Percentiles rank a stretch among this genome's conserved stretches.
These are phyloP conservation scores for Angophora floribunda DNA, from an alignment of 345 rosid species.

Conservation along the genomic window DNA sequence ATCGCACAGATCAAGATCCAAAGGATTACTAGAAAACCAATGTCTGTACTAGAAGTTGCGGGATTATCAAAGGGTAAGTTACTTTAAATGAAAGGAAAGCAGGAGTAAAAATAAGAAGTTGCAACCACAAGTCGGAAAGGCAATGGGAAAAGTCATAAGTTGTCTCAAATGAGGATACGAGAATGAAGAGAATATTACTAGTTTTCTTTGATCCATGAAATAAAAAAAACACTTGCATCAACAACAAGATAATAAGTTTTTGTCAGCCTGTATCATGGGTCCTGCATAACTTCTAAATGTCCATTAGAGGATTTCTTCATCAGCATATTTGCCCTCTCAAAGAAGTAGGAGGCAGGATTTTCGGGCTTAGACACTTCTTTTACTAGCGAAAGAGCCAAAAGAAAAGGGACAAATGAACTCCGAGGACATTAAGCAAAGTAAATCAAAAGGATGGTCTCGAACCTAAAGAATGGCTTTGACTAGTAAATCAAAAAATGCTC, in stretches of 20 bases:
- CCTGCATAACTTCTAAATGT: neutral
- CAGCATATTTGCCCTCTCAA: neutral
- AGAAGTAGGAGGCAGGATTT: neutral
- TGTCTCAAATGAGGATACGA: too few species aligned
- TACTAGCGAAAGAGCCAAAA: neutral
- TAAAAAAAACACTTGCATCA: neutral
- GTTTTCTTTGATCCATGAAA: neutral
- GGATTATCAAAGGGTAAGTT: neutral
- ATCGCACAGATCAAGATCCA: neutral
- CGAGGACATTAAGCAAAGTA: fast-evolving
- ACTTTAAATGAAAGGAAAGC: neutral
- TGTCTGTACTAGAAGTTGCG: neutral
- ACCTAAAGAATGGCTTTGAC: neutral
- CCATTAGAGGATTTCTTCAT: neutral
- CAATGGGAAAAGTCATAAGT: neutral
- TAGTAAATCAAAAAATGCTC: neutral
- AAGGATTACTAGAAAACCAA: neutral
- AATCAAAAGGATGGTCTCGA: neutral
- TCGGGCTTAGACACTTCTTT: neutral
- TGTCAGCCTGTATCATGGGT: neutral
- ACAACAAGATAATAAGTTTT: neutral
- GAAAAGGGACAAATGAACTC: neutral
- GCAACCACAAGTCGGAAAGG: neutral
- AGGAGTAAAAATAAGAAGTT: neutral
- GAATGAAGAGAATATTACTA: neutral